Evolutionary conservation across 2,329 filamentous ascomycete species (phyloP), one percentile per base, ranked within the genome.

Genomic region (Rugonectria rugulosa): DNA sequence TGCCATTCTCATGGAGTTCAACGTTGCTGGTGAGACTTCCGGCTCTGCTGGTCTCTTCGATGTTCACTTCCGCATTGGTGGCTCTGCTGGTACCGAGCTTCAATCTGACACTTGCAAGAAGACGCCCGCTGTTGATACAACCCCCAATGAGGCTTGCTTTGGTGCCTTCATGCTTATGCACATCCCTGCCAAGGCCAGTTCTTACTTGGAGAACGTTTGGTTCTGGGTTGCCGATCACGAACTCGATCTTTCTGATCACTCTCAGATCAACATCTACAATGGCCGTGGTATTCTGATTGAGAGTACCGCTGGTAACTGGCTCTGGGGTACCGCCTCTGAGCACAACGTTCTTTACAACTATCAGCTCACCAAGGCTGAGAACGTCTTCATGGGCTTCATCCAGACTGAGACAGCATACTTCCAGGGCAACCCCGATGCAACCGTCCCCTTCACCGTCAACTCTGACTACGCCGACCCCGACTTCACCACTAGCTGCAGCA

Each of bases 191-290:
- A 70, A 79, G 27, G 82, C 83, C 46, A 88, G 86, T 64, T 85
- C 86, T 40, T 96, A 96, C 76, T 79, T 96, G 38, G 93, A 97
- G 79, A 96, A 96, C 77, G 87, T 82, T 41, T 96, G 91, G 91
- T 88, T 91, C 73, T 96, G 92, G 92, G 89, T 92, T 41, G 87
- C 92, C 3, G 92, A 97, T 72, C 92, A 97, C 78, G 91, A 96
- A 70, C 88, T 97, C 20, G 93, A 97, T 72, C 81, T 86, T 11
- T 61, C 74, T 8, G 88, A 89, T 68, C 85, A 90, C 72, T 85
- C 88, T 70, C 90, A 95, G 73, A 89, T 95, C 72, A 88, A 91
- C 76, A 86, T 97, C 68, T 97, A 89, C 84, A 96, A 91, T 72
- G 92, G 92, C 42, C 90, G 92, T 59, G 93, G 92, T 66, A 84